Base-by-base conservation (phyloP, 495 filamentous ascomycete genomes). In the Trichoderma reesei region DNA sequence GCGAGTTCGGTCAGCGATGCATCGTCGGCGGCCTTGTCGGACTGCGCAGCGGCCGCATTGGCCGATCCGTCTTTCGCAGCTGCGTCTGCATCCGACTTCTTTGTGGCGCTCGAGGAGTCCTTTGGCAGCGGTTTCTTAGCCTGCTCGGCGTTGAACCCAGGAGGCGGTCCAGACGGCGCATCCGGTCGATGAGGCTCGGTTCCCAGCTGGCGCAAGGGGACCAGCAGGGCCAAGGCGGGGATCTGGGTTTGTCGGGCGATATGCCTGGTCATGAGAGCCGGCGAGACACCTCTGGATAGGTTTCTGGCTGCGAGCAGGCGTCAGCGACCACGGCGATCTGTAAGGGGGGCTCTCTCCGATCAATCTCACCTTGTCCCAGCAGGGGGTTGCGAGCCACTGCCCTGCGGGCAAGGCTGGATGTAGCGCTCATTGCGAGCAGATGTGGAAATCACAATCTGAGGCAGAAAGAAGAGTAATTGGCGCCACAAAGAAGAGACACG, bases 121-220 rank as follows among this genome's bases (percentile, higher is more conserved):
- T 78, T 79, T 0, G 84, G 79, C 41, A 94, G 78, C 2, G 94
- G 91, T 68, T 90, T 95, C 83, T 92, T 96, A 42, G 94, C 94
- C 74, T 90, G 77, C 71, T 96, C 86, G 16, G 90, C 78, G 72
- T 96, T 92, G 82, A 97, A 99, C 9, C 94, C 95, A 10, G 94
- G 94, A 59, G 94, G 93, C 41, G 94, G 94, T 18, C 85, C 87
- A 54, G 77, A 78, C 31, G 80, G 73, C 18, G 76, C 77, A 41
- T 82, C 78, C 63, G 68, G 66, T 42, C 73, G 68, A 66, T 78
- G 75, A 60, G 87, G 85, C 65, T 92, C 88, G 61, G 94, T 98
- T 20, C 85, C 81, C 71, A 89, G 84, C 67, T 74, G 78, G 66
- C 86, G 82, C 69, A 77, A 72, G 41, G 87, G 86, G 37, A 90